Evolutionary conservation across 345 rosid species (phyloP), one percentile per base, ranked within the genome.

Genomic region (Lagerstroemia speciosa): DNA sequence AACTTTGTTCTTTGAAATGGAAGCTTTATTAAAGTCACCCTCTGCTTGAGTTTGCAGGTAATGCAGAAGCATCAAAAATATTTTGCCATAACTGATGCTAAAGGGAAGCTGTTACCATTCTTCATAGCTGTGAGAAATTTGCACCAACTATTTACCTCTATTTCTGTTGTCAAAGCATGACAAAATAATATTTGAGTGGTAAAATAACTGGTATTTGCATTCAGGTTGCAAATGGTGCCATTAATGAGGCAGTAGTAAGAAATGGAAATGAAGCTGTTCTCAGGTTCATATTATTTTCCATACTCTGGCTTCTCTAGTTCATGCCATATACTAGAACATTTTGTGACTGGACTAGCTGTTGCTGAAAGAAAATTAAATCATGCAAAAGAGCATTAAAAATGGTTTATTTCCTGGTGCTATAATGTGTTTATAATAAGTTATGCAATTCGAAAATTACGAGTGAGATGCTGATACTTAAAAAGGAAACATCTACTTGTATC

Each of bases 221-320:
- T 73, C 83, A 93, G 98, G 97, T 93, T 78, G 98, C 96, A 67
- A 93, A 93, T 83, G 98, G 98, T 74, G 77, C 91, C 66, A 85
- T 93, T 67, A 80, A 89, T 70, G 89, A 89, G 80, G 73, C 46
- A 22, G 81, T 89, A 62, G 98, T 93, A 70, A 84, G 79, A 79
- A 84, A 90, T 83, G 98, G 98, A 78, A 93, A 91, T 81, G 98
- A 93, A 83, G 98, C 98, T 73, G 98, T 93, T 53, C 94, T 93
- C 81, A 93, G 98, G 98, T 93, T 76, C 43, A 62, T 64, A 68
- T 69, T 62, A 71, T 45, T 65, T 40, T 65, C 27, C 8, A 12
- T 58, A 58, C 12, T 16, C 24, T 19, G 7, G 55, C 26, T 48
- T 48, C 55, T 48, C 55, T 17, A 8, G 14, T 14, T 58, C 2